These are phyloP conservation scores for Periglandula ipomoeae DNA, from an alignment of 2,329 filamentous ascomycete genomes.

Conservation along the genomic window DNA sequence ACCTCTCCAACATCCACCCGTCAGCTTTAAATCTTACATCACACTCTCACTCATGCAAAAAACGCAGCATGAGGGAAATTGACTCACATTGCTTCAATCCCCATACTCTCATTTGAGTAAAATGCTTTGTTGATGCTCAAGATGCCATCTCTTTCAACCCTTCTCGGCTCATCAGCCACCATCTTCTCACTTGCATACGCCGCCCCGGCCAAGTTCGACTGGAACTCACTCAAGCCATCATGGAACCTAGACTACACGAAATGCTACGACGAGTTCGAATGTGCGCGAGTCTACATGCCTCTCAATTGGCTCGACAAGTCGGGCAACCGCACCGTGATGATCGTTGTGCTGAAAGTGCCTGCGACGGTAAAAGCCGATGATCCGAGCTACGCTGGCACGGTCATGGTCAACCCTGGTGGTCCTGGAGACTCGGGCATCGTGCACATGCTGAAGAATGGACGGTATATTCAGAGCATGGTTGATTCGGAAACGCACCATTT, in stretches of 20 bases:
- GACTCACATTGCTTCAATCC: too few relatives aligned
- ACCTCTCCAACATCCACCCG: too few relatives aligned
- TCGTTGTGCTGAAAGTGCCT: slow-evolving; percentile 30
- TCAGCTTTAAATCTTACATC: too few relatives aligned
- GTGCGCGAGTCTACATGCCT: slow-evolving; percentile 31
- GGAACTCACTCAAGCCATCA: slow-evolving; percentile 8
- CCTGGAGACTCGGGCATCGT: slow-evolving; percentile 27
- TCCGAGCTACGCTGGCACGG: slow-evolving; percentile 24
- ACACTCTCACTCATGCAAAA: too few relatives aligned
- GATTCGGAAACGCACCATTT: slow-evolving; percentile 21
- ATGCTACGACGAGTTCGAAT: slow-evolving; percentile 28
- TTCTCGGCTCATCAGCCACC: not conserved
- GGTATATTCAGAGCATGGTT: slow-evolving; percentile 19
- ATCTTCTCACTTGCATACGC: too few relatives aligned
- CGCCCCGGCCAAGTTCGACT: slow-evolving; percentile 6
- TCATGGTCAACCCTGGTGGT: slow-evolving; percentile 31
- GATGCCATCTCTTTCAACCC: not conserved
- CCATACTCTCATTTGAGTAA: too few relatives aligned
- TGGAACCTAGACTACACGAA: slow-evolving; percentile 15
- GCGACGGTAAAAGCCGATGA: slow-evolving; percentile 26
- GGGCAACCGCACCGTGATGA: slow-evolving; percentile 17
- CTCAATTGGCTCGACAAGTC: slow-evolving; percentile 26
- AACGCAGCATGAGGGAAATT: too few relatives aligned
- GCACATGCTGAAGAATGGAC: slow-evolving; percentile 15
- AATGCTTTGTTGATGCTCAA: too few relatives aligned